Evolutionary conservation across 2,329 filamentous ascomycete species (phyloP).

Genomic region (Exophiala viscosa): DNA sequence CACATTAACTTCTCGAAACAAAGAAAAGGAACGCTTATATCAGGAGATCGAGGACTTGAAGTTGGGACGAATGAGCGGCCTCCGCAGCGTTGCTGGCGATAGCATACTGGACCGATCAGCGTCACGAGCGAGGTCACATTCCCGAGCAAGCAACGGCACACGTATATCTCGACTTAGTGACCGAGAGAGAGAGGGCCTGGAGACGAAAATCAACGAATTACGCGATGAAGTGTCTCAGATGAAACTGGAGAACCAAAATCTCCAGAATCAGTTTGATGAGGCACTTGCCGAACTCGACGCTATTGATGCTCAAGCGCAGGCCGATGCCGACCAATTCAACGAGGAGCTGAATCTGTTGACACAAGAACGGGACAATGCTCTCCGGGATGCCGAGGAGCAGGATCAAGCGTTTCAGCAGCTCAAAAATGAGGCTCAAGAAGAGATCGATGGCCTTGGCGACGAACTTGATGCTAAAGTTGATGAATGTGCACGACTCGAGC

Average conservation of each 20-base stretch:
- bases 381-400: constrained; percentile 66
- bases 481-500: constrained; percentile 66
- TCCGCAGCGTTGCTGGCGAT: constrained; percentile 65
- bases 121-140: constrained; percentile 75
- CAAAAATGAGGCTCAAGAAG: constrained; percentile 56
- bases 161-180: constrained; percentile 66
- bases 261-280: constrained; percentile 76
- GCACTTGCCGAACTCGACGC: constrained; percentile 76
- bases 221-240: constrained; percentile 82
- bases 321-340: constrained; percentile 73
- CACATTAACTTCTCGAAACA: constrained; percentile 93
- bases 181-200: constrained; percentile 76
- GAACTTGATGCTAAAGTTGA: constrained; percentile 70
- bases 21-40: constrained; percentile 90
- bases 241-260: constrained; percentile 83
- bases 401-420: constrained; percentile 51
- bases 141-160: constrained; percentile 67
- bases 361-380: constrained; percentile 78
- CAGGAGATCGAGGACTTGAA: constrained; percentile 98
- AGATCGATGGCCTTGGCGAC: constrained; percentile 55
- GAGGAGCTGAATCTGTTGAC: constrained; percentile 77
- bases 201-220: constrained; percentile 75
- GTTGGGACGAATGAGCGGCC: constrained; percentile 69
- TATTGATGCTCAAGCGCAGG: constrained; percentile 68
- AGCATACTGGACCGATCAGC: constrained; percentile 93